Conservation (phyloP, 306 rosid genomes). For the Sindora glabra region DNA sequence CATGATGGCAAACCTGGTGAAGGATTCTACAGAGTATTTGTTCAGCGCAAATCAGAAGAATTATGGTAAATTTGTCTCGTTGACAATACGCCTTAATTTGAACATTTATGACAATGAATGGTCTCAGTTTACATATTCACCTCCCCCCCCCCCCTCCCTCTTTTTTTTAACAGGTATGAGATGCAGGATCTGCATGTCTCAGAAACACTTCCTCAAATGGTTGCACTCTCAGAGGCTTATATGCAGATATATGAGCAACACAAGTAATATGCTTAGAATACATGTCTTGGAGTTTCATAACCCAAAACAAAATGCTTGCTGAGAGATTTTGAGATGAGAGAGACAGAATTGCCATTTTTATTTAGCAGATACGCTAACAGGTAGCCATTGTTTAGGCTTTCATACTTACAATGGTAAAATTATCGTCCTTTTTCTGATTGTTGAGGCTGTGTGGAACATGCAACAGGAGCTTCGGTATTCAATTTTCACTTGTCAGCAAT, state of each 20-base stretch:
- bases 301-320: neutral
- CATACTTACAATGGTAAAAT: no score
- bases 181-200: constrained; percentile 96
- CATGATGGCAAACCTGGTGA: constrained; percentile 95
- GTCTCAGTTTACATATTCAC: no score
- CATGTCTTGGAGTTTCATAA: neutral
- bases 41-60: constrained; percentile 87
- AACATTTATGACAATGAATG: neutral
- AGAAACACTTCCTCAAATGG: constrained; percentile 94
- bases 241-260: constrained; percentile 98
- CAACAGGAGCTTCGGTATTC: no score
- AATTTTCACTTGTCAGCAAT: no score
- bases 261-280: constrained; percentile 27
- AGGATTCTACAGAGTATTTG: constrained; percentile 85
- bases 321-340: neutral
- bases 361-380: no score
- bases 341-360: no score
- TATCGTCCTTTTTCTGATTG: no score
- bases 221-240: constrained; percentile 89
- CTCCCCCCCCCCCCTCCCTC: neutral
- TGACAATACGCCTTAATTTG: neutral
- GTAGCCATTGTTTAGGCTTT: no score
- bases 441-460: no score
- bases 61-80: constrained; percentile 48
- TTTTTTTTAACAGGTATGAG: constrained; percentile 56